Percentiles rank a stretch among this genome's conserved stretches.
Conservation (phyloP, 2,329 filamentous ascomycete genomes). For the Didymella exigua region DNA sequence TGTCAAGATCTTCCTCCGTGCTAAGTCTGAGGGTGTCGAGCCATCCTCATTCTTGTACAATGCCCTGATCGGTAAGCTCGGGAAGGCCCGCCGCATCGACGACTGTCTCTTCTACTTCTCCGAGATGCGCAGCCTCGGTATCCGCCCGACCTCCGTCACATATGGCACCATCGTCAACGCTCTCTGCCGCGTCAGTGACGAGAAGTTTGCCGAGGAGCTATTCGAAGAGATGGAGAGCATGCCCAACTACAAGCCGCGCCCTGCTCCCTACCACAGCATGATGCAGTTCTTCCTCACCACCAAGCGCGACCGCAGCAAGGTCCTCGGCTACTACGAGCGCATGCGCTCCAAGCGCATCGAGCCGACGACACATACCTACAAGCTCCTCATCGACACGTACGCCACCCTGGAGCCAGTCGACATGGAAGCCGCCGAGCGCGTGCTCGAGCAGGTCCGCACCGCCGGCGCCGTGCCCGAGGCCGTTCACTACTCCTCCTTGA, state of each 20-base stretch:
- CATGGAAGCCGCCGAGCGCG: constrained; percentile 83
- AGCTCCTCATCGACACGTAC: constrained; percentile 93
- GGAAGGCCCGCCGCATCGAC: constrained; percentile 96
- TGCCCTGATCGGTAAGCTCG: constrained; percentile 95
- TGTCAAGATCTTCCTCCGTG: constrained; percentile 94
- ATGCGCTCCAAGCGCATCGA: constrained; percentile 88
- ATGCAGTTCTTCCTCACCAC: constrained; percentile 99
- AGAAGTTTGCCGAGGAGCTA: constrained; percentile 95
- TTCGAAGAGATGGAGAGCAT: constrained; percentile 99
- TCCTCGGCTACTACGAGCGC: constrained; percentile 90
- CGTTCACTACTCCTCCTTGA: constrained; percentile 93
- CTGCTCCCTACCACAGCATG: constrained; percentile 98
- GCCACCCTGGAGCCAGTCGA: constrained; percentile 91
- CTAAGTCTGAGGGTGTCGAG: constrained; percentile 91
- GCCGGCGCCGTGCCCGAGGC: constrained; percentile 81
- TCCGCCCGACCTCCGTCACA: constrained; percentile 95
- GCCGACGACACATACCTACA: constrained; percentile 95
- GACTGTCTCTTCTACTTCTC: constrained; percentile 98
- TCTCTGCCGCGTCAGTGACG: constrained; percentile 93
- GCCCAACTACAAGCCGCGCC: constrained; percentile 97
- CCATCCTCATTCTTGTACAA: constrained; percentile 98
- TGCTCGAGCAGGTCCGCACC: constrained; percentile 77
- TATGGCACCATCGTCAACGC: constrained; percentile 99
- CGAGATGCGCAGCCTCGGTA: constrained; percentile 91
- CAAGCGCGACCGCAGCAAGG: constrained; percentile 94